phyloP scores from a whole-genome alignment of 495 filamentous ascomycete genomes.

The Podospora didyma region DNA sequence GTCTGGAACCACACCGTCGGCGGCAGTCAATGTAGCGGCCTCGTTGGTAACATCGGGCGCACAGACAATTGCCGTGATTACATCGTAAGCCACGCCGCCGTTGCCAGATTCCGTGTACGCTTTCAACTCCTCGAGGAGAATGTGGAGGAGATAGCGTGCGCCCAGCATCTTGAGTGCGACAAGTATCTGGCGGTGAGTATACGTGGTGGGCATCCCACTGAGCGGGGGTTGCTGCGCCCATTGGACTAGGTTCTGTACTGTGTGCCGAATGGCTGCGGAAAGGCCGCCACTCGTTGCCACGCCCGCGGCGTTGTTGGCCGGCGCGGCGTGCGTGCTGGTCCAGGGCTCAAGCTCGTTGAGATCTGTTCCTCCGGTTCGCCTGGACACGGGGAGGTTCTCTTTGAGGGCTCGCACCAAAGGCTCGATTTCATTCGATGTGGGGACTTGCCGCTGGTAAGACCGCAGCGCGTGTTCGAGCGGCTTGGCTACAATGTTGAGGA shows the following conservation, averaged over 20 bases:
- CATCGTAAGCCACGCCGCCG: constrained; percentile 65
- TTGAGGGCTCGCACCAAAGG: constrained; percentile 67
- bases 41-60: constrained; percentile 55
- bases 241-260: constrained; percentile 62
- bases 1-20: constrained; percentile 17
- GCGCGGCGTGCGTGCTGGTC: constrained; percentile 42
- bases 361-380: constrained; percentile 59
- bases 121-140: constrained; percentile 69
- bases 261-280: constrained; percentile 55
- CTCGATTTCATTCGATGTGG: constrained; percentile 64
- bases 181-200: constrained; percentile 74
- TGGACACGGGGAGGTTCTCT: constrained; percentile 59
- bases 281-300: constrained; percentile 55
- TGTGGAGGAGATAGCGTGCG: constrained; percentile 54
- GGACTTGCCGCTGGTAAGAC: constrained; percentile 65
- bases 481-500: constrained; percentile 77
- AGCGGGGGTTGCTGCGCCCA: constrained; percentile 68
- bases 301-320: neutral
- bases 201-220: constrained; percentile 64
- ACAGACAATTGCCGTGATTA: constrained; percentile 69
- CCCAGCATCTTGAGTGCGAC: constrained; percentile 66
- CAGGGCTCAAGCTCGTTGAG: constrained; percentile 74
- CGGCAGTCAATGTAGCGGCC: constrained; percentile 36
- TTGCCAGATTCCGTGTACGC: constrained; percentile 43
- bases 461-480: constrained; percentile 72